Evolutionary conservation across 345 rosid species (phyloP).

Genomic region (Erodium maritimum): DNA sequence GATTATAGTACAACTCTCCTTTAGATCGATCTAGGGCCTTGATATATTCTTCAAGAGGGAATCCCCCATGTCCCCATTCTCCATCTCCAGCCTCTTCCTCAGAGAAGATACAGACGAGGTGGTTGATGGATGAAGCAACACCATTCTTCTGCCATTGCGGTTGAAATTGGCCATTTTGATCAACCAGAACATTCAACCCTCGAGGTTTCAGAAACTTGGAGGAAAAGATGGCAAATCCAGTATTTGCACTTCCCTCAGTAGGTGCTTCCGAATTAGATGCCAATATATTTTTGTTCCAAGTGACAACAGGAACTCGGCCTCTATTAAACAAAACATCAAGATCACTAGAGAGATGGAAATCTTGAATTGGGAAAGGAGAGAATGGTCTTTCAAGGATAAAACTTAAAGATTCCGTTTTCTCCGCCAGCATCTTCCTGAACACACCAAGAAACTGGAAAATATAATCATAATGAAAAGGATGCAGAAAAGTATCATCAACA

Average conservation of each 20-base stretch:
- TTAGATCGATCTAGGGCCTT: slow-evolving; percentile 80
- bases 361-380: slow-evolving; percentile 71
- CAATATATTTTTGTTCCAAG: slow-evolving; percentile 51
- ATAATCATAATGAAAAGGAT: slow-evolving; percentile 18
- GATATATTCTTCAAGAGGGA: slow-evolving; percentile 76
- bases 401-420: slow-evolving; percentile 35
- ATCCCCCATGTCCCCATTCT: slow-evolving; percentile 88
- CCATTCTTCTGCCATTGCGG: slow-evolving; percentile 24
- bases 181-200: slow-evolving; percentile 48
- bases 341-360: slow-evolving; percentile 32
- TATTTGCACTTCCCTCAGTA: slow-evolving; percentile 44
- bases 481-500: slow-evolving; percentile 11
- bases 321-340: slow-evolving; percentile 56
- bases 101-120: slow-evolving; percentile 55
- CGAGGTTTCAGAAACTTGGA: slow-evolving; percentile 46
- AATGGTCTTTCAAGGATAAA: slow-evolving; percentile 79
- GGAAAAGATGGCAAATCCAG: slow-evolving; percentile 72
- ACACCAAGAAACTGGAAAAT: slow-evolving; percentile 30
- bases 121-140: slow-evolving; percentile 33
- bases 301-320: slow-evolving; percentile 59
- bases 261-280: slow-evolving; percentile 40
- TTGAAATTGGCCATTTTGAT: slow-evolving; percentile 26
- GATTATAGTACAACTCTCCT: slow-evolving; percentile 79
- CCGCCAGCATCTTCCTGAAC: slow-evolving; percentile 52
- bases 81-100: slow-evolving; percentile 67